phyloP scores from a whole-genome alignment of 2,329 filamentous ascomycete species.

The Stemphylium lycopersici region DNA sequence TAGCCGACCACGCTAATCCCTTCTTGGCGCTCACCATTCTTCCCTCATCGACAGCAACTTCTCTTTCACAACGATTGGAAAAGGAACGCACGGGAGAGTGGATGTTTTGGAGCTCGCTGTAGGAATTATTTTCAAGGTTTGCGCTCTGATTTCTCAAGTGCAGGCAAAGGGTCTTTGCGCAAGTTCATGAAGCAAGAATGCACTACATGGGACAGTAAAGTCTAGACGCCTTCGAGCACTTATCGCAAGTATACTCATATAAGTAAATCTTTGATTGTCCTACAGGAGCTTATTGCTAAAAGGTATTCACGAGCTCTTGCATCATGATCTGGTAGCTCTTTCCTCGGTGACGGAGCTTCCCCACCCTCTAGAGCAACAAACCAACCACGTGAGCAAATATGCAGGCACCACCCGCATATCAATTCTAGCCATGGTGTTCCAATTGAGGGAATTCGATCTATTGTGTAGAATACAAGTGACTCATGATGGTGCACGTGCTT shows the following conservation, averaged over 20 bases:
- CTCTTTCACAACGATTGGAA: not conserved
- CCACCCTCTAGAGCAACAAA: not conserved
- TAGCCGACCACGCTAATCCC: conserved; percentile 1
- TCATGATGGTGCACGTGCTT: not conserved
- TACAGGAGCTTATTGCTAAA: too few relatives aligned
- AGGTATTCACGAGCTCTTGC: not conserved
- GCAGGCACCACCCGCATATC: not conserved
- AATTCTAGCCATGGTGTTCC: too few relatives aligned
- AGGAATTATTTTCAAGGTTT: too few relatives aligned
- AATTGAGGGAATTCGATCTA: not conserved
- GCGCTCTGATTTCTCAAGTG: too few relatives aligned
- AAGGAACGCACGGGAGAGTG: not conserved
- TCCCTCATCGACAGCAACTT: not conserved
- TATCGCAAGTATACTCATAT: not conserved
- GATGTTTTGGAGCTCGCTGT: too few relatives aligned
- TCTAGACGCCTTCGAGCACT: not conserved
- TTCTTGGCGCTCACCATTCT: not conserved
- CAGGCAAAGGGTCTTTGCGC: too few relatives aligned
- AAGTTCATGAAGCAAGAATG: too few relatives aligned
- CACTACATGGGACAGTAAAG: too few relatives aligned
- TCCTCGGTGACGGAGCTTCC: conserved; percentile 6
- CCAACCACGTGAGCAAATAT: conserved; percentile 5
- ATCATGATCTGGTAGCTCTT: not conserved
- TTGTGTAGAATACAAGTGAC: not conserved
- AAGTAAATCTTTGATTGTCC: not conserved